Percentiles rank a stretch among this genome's conserved stretches.
These are phyloP conservation scores for Dendrothele bispora DNA, from an alignment of 768 basidiomycete genomes.

Conservation along the genomic window DNA sequence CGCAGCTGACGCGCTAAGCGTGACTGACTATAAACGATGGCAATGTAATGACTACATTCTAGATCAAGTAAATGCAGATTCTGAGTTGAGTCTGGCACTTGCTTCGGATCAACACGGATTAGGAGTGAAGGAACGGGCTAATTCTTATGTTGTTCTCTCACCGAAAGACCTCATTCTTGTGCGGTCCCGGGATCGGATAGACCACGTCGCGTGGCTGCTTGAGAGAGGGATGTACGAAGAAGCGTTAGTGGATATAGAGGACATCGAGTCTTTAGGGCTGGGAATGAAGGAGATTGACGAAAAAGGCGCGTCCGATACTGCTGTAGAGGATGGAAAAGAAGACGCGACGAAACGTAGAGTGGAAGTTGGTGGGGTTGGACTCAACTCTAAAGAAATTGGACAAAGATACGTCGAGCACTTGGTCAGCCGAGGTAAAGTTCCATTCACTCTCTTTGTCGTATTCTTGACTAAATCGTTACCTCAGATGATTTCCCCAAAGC, in stretches of 20 bases:
- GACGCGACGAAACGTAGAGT: conserved; percentile 19
- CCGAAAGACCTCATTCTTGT: conserved; percentile 88
- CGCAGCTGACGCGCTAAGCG: conserved; percentile 77
- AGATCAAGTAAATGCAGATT: conserved; percentile 40
- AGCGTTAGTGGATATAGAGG: conserved; percentile 80
- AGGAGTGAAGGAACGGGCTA: conserved; percentile 30
- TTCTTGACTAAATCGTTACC: not conserved
- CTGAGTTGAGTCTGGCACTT: conserved; percentile 11
- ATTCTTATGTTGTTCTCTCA: conserved; percentile 79
- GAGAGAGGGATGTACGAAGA: conserved; percentile 87
- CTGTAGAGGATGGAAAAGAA: conserved; percentile 1
- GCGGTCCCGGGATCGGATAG: conserved; percentile 81
- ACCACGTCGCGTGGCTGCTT: conserved; percentile 92
- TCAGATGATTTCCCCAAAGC: conserved; percentile 69
- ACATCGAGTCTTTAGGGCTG: conserved; percentile 43
- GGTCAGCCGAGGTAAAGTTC: conserved; percentile 66
- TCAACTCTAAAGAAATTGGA: conserved; percentile 73
- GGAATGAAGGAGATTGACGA: too few species aligned
- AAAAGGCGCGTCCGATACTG: conserved; percentile 12
- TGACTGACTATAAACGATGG: conserved; percentile 79
- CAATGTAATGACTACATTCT: conserved; percentile 91
- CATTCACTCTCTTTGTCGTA: not conserved
- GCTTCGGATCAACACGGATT: not conserved
- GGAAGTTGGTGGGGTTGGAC: conserved; percentile 32
- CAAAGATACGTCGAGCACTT: conserved; percentile 85